A percentile compares a stretch with the other conserved stretches of the same genome.
phyloP scores from a whole-genome alignment of 495 filamentous ascomycete species.

The Neurospora sp. region DNA sequence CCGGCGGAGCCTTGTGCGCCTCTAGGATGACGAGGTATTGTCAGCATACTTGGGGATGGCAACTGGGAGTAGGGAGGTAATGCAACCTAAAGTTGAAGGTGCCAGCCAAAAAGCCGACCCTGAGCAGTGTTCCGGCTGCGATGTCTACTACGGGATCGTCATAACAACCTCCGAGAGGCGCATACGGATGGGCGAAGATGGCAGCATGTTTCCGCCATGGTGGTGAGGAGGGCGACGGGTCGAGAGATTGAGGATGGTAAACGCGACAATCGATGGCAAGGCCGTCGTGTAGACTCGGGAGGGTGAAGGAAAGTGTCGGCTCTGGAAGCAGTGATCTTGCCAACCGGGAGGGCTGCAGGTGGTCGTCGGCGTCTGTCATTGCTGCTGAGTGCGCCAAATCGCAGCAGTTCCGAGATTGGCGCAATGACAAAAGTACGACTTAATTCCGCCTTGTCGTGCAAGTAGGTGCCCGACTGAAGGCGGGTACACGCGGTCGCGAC shows the following conservation, averaged over 20 bases:
- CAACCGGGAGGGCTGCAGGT: not conserved
- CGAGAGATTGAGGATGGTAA: slow-evolving; percentile 52
- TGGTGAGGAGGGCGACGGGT: slow-evolving; percentile 15
- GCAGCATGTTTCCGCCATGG: slow-evolving; percentile 49
- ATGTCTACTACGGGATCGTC: slow-evolving; percentile 69
- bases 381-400: not conserved
- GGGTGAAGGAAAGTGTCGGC: slow-evolving; percentile 60
- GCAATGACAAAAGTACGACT: not conserved
- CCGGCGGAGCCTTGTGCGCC: slow-evolving; percentile 69
- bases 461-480: not conserved
- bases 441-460: not conserved
- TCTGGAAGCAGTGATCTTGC: slow-evolving; percentile 27
- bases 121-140: slow-evolving; percentile 51
- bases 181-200: slow-evolving; percentile 85
- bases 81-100: slow-evolving; percentile 89
- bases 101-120: slow-evolving; percentile 61
- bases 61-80: not conserved
- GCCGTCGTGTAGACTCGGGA: slow-evolving; percentile 77
- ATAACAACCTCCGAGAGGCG: slow-evolving; percentile 73
- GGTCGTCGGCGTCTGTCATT: slow-evolving; percentile 2
- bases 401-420: not conserved
- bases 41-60: not conserved
- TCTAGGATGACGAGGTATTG: slow-evolving; percentile 32
- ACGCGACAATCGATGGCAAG: slow-evolving; percentile 67
- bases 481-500: not conserved